Evolutionary conservation across 140 eudicot species (phyloP), one percentile per base, ranked within the genome.

Genomic region (Stevia rebaudiana): DNA sequence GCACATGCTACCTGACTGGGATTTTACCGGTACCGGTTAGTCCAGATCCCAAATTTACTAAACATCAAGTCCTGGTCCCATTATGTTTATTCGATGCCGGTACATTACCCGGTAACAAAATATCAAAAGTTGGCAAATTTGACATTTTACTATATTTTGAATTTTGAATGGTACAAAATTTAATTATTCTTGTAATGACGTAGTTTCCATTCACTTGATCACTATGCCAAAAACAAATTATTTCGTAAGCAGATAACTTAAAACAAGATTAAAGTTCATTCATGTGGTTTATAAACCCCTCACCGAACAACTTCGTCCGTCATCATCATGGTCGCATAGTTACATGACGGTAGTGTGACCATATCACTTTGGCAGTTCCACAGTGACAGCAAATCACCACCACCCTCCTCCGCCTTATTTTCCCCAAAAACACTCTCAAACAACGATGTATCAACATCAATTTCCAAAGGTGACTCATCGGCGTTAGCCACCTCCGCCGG

Each of bases 271-370:
- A 2, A 22, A 52, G 22, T 40, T 4, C 9, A 12, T 25, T 11
- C 0, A 47, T 15, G 5, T 31, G 11, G 16, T 11, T 65, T 28
- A 16, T 0, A 17, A 48, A 8, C 2, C 15, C 28, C 3, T 73
- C 72, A 73, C 77, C 66, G 44, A 64, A 46, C 72, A 43, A 73
- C 72, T 37, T 65, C 67, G 43, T 65, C 72, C 30, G 67, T 73
- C 22, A 52, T 73, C 23, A 53, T 44, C 1, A 67, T 15, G 43
- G 72, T 43, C 52, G 72, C 50, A 65, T 73, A 73, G 61, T 13
- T 64, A 21, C 28, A 53, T 33, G 39, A n/a, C 15, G 72, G 53
- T 19, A 58, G 78, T 11, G 50, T 55, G 4, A 44, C 72, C 16
- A 64, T 31, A 35, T 73, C 72, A 65, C 52, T 72, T 19, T 63